Evolutionary conservation across 768 basidiomycete genomes (phyloP), one percentile per base, ranked within the genome.

Genomic region (Chlorophyllum brunneum): DNA sequence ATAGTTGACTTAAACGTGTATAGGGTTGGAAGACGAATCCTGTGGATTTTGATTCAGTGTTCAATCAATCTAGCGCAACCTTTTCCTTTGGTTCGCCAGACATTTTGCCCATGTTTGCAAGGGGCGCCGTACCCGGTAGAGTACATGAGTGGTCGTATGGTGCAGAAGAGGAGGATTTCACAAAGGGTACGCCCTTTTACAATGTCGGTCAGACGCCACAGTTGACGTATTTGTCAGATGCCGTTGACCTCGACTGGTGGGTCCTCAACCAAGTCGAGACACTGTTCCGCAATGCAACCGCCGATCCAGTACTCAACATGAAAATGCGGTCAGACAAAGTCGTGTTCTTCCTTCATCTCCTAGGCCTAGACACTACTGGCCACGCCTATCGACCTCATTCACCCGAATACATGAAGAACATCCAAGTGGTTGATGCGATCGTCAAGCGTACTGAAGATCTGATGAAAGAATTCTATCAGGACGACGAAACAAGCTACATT

Each of bases 11-110:
- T 20, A 59, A 37, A 54, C 23, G 24, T 37, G 50, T 44, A 37
- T 56, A 89, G 86, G 89, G 88, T 41, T 92, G 90, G 89, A 92
- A 90, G 71, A 78, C 83, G 0, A 92, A 91, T 66, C 89, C 88
- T 43, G 88, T 93, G 44, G 81, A 91, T 59, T 93, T 94, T 63
- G 91, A 94, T 65, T 91, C 89, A 1, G 82, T 93, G 11, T 90
- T 94, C 66, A 94, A 93, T 60, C 86, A 83, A 60, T 91, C 89
- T 2, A 78, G 75, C 33, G 70, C 77, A 18, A 89, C 89, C 0
- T 94, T 82, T 62, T 86, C 88, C 1, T 93, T 94, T 54, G 92
- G 92, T 0, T 88, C 86, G 2, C 92, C 92, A 0, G 92, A 94
- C 64, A 94, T 94, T 46, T 66, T 93, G 4, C 90, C 89, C 2